A percentile compares a stretch with the other conserved stretches of the same genome.
These are phyloP conservation scores for Clonostachys rhizophaga DNA, from an alignment of 2,329 filamentous ascomycete genomes.

Conservation along the genomic window DNA sequence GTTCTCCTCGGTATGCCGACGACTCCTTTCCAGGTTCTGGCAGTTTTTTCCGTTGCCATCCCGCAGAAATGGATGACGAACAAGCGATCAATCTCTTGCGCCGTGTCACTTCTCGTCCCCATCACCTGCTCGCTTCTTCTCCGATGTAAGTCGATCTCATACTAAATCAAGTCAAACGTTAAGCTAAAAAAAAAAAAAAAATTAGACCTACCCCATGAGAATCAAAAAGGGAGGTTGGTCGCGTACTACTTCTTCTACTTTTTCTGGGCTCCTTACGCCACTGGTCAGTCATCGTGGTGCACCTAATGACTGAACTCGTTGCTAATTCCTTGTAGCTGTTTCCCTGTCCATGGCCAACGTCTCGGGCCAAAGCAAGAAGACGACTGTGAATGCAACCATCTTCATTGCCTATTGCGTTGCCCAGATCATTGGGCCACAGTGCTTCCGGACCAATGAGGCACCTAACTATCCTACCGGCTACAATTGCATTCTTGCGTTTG, in stretches of 20 bases:
- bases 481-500: conserved; percentile 38
- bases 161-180: too few relatives aligned
- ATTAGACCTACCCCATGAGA: too few relatives aligned
- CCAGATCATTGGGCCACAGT: conserved; percentile 37
- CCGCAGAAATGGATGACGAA: too few relatives aligned
- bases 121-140: too few relatives aligned
- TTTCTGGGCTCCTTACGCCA: conserved; percentile 65
- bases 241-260: conserved; percentile 47
- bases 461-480: conserved; percentile 29
- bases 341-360: conserved; percentile 42
- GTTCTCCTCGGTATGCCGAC: too few relatives aligned
- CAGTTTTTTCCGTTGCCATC: too few relatives aligned
- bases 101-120: too few relatives aligned
- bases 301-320: conserved; percentile 61
- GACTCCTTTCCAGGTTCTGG: too few relatives aligned
- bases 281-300: conserved; percentile 65
- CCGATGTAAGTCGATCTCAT: too few relatives aligned
- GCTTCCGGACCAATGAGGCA: conserved; percentile 21
- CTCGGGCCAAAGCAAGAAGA: conserved; percentile 35
- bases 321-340: conserved; percentile 50
- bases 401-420: conserved; percentile 33
- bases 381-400: conserved; percentile 31
- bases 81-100: too few relatives aligned
- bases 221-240: too few relatives aligned
- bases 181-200: too few relatives aligned